phyloP scores from a whole-genome alignment of 768 basidiomycete species.

The Termitomyces heimii region DNA sequence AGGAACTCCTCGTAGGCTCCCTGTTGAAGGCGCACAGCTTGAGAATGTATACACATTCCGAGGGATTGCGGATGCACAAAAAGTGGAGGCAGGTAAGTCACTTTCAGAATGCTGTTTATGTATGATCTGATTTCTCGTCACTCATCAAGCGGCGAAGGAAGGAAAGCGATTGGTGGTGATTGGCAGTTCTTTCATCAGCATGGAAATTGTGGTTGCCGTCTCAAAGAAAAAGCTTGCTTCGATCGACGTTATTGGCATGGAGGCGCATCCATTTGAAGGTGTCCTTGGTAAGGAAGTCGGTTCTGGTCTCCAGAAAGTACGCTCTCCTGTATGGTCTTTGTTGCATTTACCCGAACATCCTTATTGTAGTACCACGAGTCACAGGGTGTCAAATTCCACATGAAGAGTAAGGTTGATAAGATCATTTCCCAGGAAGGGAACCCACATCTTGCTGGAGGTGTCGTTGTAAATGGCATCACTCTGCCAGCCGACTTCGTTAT shows the following conservation, averaged over 20 bases:
- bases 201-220: conserved; percentile 83
- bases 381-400: conserved; percentile 82
- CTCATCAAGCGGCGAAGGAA: conserved; percentile 50
- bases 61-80: conserved; percentile 62
- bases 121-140: neutral
- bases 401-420: conserved; percentile 62
- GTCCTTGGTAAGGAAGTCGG: conserved; percentile 81
- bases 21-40: conserved; percentile 68
- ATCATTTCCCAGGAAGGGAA: conserved; percentile 53
- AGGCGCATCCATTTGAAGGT: conserved; percentile 73
- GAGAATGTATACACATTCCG: conserved; percentile 77
- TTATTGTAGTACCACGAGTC: conserved; percentile 62
- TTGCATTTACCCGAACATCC: neutral
- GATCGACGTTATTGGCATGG: conserved; percentile 82
- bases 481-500: conserved; percentile 74
- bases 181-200: conserved; percentile 87
- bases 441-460: conserved; percentile 50
- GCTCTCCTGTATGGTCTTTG: neutral
- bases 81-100: conserved; percentile 57
- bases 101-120: neutral
- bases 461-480: conserved; percentile 58
- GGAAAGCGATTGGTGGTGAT: conserved; percentile 77
- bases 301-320: conserved; percentile 67
- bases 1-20: conserved; percentile 65
- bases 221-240: conserved; percentile 71